Evolutionary conservation across 176 grass and related monocot genomes (phyloP).

Genomic region (Typha latifolia): DNA sequence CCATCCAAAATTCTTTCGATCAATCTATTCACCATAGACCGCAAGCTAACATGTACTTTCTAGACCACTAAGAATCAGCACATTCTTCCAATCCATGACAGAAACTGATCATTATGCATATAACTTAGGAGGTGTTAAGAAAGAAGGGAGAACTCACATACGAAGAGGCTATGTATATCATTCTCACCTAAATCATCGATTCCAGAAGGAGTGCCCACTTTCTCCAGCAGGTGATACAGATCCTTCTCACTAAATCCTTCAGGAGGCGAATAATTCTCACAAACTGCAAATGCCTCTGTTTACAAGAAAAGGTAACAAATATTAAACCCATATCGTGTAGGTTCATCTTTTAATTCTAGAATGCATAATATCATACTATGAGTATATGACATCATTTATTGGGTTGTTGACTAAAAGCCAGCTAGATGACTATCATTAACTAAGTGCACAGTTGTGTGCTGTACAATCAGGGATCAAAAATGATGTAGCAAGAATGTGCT

Average conservation of each 20-base stretch:
- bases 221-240: slow-evolving; percentile 75
- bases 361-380: not conserved
- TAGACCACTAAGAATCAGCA: not conserved
- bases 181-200: slow-evolving; percentile 28
- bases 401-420: not conserved
- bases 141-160: not conserved
- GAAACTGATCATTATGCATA: not conserved
- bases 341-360: not conserved
- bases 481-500: no score
- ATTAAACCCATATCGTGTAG: not conserved
- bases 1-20: no score
- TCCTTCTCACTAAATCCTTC: slow-evolving; percentile 83
- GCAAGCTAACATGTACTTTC: not conserved
- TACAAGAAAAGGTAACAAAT: not conserved
- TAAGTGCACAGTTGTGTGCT: not conserved
- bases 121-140: not conserved
- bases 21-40: no score
- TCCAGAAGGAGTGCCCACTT: slow-evolving; percentile 85
- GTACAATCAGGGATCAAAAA: no score
- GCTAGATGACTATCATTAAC: not conserved
- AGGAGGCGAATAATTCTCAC: slow-evolving; percentile 79
- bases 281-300: slow-evolving; percentile 90
- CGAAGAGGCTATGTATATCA: not conserved
- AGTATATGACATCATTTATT: not conserved
- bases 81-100: not conserved